Base-by-base conservation (phyloP, 805 yeast species). In the Clavispora phyllophila region DNA sequence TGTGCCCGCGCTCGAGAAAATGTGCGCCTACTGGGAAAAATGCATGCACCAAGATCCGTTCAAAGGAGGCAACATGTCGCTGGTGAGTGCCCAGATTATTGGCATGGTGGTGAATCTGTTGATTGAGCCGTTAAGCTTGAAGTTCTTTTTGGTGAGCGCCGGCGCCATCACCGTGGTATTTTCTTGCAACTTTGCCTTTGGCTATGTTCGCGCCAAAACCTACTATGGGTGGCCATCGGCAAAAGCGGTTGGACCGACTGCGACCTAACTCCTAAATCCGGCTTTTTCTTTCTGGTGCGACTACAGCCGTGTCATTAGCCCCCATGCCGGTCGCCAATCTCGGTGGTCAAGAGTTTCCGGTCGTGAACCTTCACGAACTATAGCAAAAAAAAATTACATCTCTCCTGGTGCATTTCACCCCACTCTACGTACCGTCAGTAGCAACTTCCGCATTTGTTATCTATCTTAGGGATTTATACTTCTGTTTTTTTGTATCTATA, bases 111-210 rank as follows among this genome's bases (percentile, higher is more conserved):
- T 83, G 9, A 81, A 82, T 51, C 75, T 83, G 0, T 66, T 84
- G 42, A 68, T 84, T 15, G 87, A 84, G 49, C 89, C 88, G 0
- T 70, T 85, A 35, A 82, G 87, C 3, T 62, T 73, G 47, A 81
- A 82, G 56, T 77, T 84, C 15, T 66, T 81, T 36, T 26, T 70
- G 4, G 70, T 80, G 3, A 54, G 76, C 10, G 49, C 70, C 9
- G 62, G 72, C 9, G 51, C 70, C 0, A 63, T 72, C n/a, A 63
- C 78, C 65, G 55, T 75, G 15, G 45, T 50, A 3, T 84, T 82
- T 55, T 67, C 75, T 4, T 74, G 81, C 22, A 85, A 85, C 55
- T 79, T 84, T 48, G 60, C 78, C 3, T 77, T 81, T 56, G 90
- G 90, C 0, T 84, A 79, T 48, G 65, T 82, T 4, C 65, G 87